Evolutionary conservation across 177 flowering plant genomes (phyloP).

Genomic region (Tripterygium wilfordii): DNA sequence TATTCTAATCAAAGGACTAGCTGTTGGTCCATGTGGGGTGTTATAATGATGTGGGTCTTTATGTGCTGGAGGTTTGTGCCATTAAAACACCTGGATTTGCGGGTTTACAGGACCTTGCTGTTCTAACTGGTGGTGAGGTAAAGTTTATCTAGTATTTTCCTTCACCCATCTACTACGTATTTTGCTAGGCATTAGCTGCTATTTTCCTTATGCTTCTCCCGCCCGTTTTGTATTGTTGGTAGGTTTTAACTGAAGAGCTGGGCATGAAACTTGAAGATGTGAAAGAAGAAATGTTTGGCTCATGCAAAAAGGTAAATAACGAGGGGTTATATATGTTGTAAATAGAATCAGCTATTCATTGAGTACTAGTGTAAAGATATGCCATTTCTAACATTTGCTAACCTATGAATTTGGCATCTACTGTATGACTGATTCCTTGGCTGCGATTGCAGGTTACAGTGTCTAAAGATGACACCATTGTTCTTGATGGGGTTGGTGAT

Average conservation of each 20-base stretch:
- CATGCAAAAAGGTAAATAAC: constrained; percentile 69
- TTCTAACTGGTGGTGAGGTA: constrained; percentile 82
- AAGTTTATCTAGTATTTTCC: constrained; percentile 6
- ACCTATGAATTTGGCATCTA: too few species aligned
- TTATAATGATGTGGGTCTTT: neutral
- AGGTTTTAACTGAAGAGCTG: constrained; percentile 87
- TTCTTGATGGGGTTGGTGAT: constrained; percentile 96
- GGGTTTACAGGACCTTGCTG: constrained; percentile 77
- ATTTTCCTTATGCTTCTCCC: neutral
- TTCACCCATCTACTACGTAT: neutral
- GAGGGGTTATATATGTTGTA: too few species aligned
- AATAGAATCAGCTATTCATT: too few species aligned
- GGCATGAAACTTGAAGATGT: constrained; percentile 87
- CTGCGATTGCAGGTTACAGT: constrained; percentile 50
- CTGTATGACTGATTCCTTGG: neutral
- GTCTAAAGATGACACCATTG: constrained; percentile 86
- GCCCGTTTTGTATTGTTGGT: constrained; percentile 1
- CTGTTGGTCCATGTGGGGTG: neutral
- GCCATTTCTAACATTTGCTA: too few species aligned
- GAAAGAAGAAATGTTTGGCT: constrained; percentile 66
- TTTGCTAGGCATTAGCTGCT: neutral
- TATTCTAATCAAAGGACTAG: neutral
- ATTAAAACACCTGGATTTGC: constrained; percentile 99
- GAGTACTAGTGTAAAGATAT: too few species aligned
- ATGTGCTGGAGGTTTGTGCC: constrained; percentile 65